These are phyloP conservation scores for Fraxinus americana DNA, from an alignment of 257 asterid genomes.

Conservation along the genomic window DNA sequence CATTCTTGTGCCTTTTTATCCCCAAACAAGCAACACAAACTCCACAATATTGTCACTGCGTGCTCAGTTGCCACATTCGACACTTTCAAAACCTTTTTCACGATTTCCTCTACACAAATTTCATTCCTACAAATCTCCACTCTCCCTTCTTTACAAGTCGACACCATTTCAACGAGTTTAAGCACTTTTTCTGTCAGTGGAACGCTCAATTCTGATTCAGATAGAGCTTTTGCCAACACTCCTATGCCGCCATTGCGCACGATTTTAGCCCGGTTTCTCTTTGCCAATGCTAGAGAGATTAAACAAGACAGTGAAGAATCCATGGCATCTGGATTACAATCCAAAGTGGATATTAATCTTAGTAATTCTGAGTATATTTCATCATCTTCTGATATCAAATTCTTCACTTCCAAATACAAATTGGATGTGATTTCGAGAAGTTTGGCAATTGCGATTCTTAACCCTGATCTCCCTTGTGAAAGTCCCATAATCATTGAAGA, in stretches of 20 bases:
- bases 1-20: slow-evolving; percentile 62
- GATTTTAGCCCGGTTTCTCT: slow-evolving; percentile 41
- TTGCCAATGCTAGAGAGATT: slow-evolving; percentile 37
- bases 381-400: slow-evolving; percentile 40
- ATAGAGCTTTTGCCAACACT: slow-evolving; percentile 43
- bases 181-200: slow-evolving; percentile 50
- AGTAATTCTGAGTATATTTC: slow-evolving; percentile 48
- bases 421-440: slow-evolving; percentile 39
- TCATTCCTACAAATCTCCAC: slow-evolving; percentile 45
- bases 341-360: slow-evolving; percentile 34
- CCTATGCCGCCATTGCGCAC: slow-evolving; percentile 57
- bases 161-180: slow-evolving; percentile 52
- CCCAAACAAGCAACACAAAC: slow-evolving; percentile 65
- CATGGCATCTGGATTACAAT: slow-evolving; percentile 35
- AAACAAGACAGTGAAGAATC: slow-evolving; percentile 49
- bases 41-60: slow-evolving; percentile 76
- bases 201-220: slow-evolving; percentile 47
- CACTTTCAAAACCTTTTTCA: slow-evolving; percentile 66
- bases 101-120: slow-evolving; percentile 47
- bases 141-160: slow-evolving; percentile 74
- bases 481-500: slow-evolving; percentile 28
- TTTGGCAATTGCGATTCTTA: slow-evolving; percentile 37
- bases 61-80: slow-evolving; percentile 72
- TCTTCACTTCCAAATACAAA: slow-evolving; percentile 20
- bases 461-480: slow-evolving; percentile 41